Evolutionary conservation across 78 protist genomes (phyloP), one percentile per base, ranked within the genome.

Genomic region (Dictyostelium capitatum): DNA sequence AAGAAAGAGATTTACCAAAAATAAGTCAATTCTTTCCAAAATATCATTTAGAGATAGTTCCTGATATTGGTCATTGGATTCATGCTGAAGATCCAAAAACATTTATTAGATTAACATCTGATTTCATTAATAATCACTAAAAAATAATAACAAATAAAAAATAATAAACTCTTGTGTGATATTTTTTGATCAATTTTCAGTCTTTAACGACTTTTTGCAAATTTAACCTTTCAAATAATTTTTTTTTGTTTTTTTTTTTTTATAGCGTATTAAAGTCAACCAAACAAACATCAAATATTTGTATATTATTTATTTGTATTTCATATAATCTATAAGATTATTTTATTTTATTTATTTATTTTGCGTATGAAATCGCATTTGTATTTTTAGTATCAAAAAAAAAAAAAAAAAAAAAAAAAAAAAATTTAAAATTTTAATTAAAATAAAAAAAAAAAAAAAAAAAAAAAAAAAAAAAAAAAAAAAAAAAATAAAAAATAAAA

Each of bases 11-110:
- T 51, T 30, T 11, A 2, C 79, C 73, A 56, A 19, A 74, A 5
- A 85, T 85, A 3, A 20, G 46, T 30, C 19, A 43, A 30, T 62
- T 48, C 67, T 85, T 85, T 73, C 92, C 92, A 46, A 57, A 85
- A 47, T 79, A 81, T 7, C 2, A 53, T 19, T 57, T 85, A 20
- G 50, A 69, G 6, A 32, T 75, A 2, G 48, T 85, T 12, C 83
- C 83, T 43, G 47, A 75, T 47, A 56, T 82, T 25, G 92, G 83
- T 47, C 92, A 85, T 77, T 85, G 92, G 92, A 43, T 85, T 8
- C 92, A 85, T 47, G 83, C 83, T 20, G 92, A 85, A 17, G 75
- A 73, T 47, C 92, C 92, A n/a, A 14, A 32, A 20, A 23, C 69
- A 8, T 85, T 85, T 50, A 30, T 69, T 41, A 8, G 75, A 43